Evolutionary conservation across 169 alveolate genomes (phyloP).

Genomic region (Plasmodium ovale): DNA sequence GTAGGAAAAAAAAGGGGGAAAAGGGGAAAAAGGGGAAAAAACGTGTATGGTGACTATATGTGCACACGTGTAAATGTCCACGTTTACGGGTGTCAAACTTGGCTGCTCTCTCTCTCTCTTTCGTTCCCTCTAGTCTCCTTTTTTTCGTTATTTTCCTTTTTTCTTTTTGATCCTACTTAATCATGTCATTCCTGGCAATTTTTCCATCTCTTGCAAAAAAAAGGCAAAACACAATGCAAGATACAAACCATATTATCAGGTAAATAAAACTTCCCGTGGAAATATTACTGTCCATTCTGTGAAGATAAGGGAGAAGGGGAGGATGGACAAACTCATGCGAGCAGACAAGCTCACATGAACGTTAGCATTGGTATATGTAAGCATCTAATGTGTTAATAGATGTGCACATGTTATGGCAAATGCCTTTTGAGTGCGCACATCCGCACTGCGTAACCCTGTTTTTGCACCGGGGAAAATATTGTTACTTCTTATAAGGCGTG

Average conservation of each 20-base stretch:
- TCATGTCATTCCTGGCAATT: conserved; percentile 23
- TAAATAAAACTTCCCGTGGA: conserved; percentile 35
- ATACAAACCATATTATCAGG: conserved; percentile 53
- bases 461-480: too few species aligned
- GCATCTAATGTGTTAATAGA: too few species aligned
- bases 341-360: too few species aligned
- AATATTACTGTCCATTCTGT: conserved; percentile 35
- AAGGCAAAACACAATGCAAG: conserved; percentile 58
- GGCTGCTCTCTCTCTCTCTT: not conserved
- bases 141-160: not conserved
- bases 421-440: too few species aligned
- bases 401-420: too few species aligned
- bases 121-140: not conserved
- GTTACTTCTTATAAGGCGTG: too few species aligned
- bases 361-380: too few species aligned
- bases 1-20: conserved; percentile 1
- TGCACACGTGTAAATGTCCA: too few species aligned
- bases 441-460: too few species aligned
- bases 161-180: conserved; percentile 19
- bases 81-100: not conserved
- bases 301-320: not conserved
- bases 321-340: not conserved
- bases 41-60: too few species aligned
- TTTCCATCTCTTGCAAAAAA: conserved; percentile 70
- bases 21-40: not conserved